phyloP scores from a whole-genome alignment of 495 filamentous ascomycete species.

The Eremomyces bilateralis region DNA sequence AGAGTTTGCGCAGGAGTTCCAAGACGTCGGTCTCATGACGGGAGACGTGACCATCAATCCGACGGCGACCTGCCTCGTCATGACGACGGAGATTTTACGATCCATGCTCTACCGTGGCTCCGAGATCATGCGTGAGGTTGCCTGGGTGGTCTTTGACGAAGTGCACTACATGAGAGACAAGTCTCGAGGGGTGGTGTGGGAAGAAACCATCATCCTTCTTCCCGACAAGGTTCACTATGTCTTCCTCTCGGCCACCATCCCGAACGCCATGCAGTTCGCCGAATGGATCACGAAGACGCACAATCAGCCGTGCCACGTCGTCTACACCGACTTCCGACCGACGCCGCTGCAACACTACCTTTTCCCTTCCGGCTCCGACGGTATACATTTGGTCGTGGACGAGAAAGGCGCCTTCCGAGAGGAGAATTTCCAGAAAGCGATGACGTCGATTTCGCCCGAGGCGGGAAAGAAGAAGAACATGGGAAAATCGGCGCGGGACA shows the following conservation, averaged over 20 bases:
- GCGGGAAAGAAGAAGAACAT: constrained; percentile 48
- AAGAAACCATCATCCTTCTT: constrained; percentile 92
- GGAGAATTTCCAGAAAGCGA: constrained; percentile 90
- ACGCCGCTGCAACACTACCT: constrained; percentile 95
- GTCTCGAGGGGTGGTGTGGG: constrained; percentile 88
- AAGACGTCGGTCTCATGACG: constrained; percentile 94
- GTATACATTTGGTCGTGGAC: constrained; percentile 86
- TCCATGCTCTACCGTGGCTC: constrained; percentile 97
- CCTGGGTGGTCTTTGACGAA: constrained; percentile 94
- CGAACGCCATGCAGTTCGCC: constrained; percentile 97
- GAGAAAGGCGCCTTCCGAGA: constrained; percentile 90
- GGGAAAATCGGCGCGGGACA: constrained; percentile 61
- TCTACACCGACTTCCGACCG: constrained; percentile 94
- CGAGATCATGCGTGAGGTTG: constrained; percentile 97
- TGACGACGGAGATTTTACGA: constrained; percentile 97
- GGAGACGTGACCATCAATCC: constrained; percentile 98
- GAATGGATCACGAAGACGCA: constrained; percentile 98
- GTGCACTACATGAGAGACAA: constrained; percentile 97
- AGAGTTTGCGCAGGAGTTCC: constrained; percentile 88
- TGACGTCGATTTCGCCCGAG: constrained; percentile 70
- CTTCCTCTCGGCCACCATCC: constrained; percentile 96
- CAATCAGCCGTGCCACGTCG: constrained; percentile 89
- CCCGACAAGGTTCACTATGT: constrained; percentile 98
- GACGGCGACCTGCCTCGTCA: constrained; percentile 90
- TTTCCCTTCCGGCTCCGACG: constrained; percentile 82